Conservation (phyloP, 2,329 filamentous ascomycete species). For the Seiridium cupressi region DNA sequence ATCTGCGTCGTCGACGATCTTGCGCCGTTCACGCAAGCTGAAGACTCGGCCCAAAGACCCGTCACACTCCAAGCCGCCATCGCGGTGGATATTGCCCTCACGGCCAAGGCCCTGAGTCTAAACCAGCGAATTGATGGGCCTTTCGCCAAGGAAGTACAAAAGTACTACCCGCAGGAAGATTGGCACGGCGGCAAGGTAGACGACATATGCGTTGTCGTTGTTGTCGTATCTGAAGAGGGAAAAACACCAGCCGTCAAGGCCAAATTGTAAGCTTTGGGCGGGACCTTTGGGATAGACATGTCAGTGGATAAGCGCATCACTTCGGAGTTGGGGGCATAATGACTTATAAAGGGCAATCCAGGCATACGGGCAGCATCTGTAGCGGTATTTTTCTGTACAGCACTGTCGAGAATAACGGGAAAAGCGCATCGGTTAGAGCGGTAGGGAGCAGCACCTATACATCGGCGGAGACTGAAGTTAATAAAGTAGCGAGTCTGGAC, state of each 20-base stretch:
- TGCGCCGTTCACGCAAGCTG: conserved; percentile 42
- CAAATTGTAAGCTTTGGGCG: conserved; percentile 18
- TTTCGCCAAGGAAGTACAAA: conserved; percentile 92
- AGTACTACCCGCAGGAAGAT: conserved; percentile 78
- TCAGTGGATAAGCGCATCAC: neutral
- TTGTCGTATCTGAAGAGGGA: conserved; percentile 68
- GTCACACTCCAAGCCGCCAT: conserved; percentile 72
- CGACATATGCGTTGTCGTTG: conserved; percentile 86
- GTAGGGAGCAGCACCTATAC: no score
- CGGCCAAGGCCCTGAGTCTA: conserved; percentile 81
- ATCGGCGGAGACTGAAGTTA: no score
- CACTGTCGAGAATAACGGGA: neutral
- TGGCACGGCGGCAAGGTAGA: conserved; percentile 94
- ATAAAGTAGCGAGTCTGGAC: no score
- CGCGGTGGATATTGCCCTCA: conserved; percentile 74
- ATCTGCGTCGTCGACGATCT: conserved; percentile 64
- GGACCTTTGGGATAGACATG: neutral
- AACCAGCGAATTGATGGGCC: conserved; percentile 83
- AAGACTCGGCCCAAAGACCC: conserved; percentile 20
- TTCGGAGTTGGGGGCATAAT: neutral
- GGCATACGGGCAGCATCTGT: neutral
- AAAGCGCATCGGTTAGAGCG: neutral
- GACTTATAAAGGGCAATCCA: neutral
- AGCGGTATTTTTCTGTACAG: neutral
- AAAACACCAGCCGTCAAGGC: conserved; percentile 19